Conservation (phyloP, 768 basidiomycete species). For the Multifurca ochricompacta region DNA sequence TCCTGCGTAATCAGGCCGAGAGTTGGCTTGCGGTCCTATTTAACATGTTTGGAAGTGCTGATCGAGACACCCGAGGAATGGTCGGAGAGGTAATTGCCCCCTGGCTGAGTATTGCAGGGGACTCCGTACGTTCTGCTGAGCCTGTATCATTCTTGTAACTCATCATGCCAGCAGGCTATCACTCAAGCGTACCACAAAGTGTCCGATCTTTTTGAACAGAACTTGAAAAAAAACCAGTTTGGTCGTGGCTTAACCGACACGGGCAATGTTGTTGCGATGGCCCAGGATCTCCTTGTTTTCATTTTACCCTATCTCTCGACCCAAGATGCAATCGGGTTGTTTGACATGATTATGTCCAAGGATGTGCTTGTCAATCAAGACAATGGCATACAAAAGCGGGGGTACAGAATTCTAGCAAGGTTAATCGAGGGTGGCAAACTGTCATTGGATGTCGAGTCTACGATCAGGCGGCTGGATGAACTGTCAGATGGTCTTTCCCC, state of each 20-base stretch:
- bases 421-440: conserved; percentile 55
- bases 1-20: conserved; percentile 70
- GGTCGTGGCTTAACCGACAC: conserved; percentile 30
- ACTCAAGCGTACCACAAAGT: conserved; percentile 78
- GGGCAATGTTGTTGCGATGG: conserved; percentile 50
- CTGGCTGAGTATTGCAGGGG: conserved; percentile 79
- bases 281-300: conserved; percentile 79
- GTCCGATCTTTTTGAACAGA: conserved; percentile 58
- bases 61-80: conserved; percentile 62
- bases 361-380: conserved; percentile 71
- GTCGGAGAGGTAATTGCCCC: conserved; percentile 82
- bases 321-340: conserved; percentile 53
- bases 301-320: conserved; percentile 68
- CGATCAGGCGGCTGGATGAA: conserved; percentile 59
- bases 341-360: conserved; percentile 57
- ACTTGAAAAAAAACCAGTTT: conserved; percentile 38
- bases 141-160: background rate
- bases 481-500: conserved; percentile 57
- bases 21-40: conserved; percentile 95
- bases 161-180: conserved; percentile 44
- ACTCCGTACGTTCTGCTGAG: conserved; percentile 25
- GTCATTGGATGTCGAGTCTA: conserved; percentile 42
- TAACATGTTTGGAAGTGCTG: conserved; percentile 88
- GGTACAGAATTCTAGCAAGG: conserved; percentile 79
- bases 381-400: conserved; percentile 90